Evolutionary conservation across 2,329 filamentous ascomycete species (phyloP).

Genomic region (Massarina eburnea): DNA sequence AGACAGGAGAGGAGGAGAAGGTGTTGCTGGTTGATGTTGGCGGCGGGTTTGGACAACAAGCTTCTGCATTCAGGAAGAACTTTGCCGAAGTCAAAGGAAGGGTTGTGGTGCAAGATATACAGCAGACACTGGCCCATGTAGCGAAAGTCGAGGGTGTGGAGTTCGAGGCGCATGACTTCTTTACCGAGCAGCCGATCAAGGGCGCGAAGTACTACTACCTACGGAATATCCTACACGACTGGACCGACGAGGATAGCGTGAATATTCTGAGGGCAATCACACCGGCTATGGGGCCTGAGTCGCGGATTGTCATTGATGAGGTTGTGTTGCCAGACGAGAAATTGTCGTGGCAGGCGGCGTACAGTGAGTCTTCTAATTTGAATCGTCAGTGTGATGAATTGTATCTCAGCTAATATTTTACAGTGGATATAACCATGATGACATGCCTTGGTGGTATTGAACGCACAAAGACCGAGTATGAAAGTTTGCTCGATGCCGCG

Average conservation of each 20-base stretch:
- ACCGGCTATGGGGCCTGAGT: constrained; percentile 28
- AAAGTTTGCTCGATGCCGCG: constrained; percentile 19
- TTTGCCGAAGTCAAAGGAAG: constrained; percentile 14
- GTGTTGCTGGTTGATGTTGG: constrained; percentile 35
- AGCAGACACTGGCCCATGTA: constrained; percentile 21
- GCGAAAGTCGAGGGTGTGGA: constrained; percentile 22
- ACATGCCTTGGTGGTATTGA: constrained; percentile 26
- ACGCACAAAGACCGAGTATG: constrained; percentile 24
- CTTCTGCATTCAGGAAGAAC: constrained; percentile 21
- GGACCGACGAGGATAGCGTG: constrained; percentile 29
- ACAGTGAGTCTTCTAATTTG: constrained; percentile 9
- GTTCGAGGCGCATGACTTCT: constrained; percentile 38
- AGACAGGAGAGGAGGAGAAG: constrained; percentile 11
- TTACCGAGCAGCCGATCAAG: constrained; percentile 12
- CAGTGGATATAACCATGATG: constrained; percentile 32
- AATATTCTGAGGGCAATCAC: constrained; percentile 29
- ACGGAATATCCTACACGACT: constrained; percentile 48
- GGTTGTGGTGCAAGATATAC: constrained; percentile 30
- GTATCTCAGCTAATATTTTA: background rate
- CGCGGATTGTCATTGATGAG: constrained; percentile 36
- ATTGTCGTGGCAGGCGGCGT: constrained; percentile 31
- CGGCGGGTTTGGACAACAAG: constrained; percentile 35
- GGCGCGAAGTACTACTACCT: constrained; percentile 51
- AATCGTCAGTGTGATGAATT: background rate
- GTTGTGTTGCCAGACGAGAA: constrained; percentile 31